Conservation (phyloP, 345 rosid species). For the Rhizophora apiculata region DNA sequence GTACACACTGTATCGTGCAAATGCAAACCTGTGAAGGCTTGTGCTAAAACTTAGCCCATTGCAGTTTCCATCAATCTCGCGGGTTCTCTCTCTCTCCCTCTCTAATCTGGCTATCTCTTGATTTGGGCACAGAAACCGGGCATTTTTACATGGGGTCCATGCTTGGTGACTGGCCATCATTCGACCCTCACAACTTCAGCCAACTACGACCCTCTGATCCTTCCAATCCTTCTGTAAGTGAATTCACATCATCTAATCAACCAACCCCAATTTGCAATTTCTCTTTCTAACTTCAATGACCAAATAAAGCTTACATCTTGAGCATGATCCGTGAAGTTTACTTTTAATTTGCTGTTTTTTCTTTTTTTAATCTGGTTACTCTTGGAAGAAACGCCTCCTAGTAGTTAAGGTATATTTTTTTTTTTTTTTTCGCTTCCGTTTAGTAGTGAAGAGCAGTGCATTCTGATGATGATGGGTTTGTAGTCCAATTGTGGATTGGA, state of each 20-base stretch:
- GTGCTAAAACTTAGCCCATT: conserved; percentile 11
- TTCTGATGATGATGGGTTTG: background rate
- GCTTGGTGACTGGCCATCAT: conserved; percentile 75
- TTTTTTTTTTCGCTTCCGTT: background rate
- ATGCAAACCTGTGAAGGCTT: background rate
- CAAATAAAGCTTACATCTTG: conserved; percentile 1
- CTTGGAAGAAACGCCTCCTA: background rate
- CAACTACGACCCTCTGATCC: conserved; percentile 86
- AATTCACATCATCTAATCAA: background rate
- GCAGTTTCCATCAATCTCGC: background rate
- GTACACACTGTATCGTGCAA: too few species aligned
- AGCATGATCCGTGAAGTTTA: conserved; percentile 6
- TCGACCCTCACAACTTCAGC: conserved; percentile 83
- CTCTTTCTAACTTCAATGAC: background rate
- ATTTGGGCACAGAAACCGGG: conserved; percentile 30
- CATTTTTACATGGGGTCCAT: conserved; percentile 57
- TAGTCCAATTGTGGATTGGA: background rate
- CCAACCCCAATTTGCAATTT: background rate
- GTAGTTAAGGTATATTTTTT: background rate
- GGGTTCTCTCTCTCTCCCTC: conserved; percentile 5
- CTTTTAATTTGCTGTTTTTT: conserved; percentile 1
- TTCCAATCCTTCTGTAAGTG: conserved; percentile 68
- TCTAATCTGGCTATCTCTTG: conserved; percentile 5
- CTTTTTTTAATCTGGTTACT: background rate
- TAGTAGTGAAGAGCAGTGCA: background rate